These are phyloP conservation scores for Thinopyrum elongatum DNA, from an alignment of 176 grass and related monocot genomes.

Conservation along the genomic window DNA sequence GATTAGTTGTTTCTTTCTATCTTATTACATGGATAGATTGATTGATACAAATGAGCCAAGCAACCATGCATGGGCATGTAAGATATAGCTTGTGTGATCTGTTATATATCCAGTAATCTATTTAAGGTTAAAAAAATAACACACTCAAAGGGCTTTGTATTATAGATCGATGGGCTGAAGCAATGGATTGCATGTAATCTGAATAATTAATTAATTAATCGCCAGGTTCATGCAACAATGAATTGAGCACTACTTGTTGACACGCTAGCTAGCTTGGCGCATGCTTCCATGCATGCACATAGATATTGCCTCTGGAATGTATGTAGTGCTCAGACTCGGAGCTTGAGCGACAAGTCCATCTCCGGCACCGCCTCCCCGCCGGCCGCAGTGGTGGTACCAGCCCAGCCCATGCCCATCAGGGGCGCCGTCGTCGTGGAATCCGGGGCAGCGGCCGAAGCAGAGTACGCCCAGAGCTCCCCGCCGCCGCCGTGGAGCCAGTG, in stretches of 20 bases:
- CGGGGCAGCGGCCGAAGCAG: not conserved
- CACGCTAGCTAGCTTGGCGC: too few relatives aligned
- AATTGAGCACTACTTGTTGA: not conserved
- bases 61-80: too few relatives aligned
- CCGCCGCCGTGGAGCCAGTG: not conserved
- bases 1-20: too few relatives aligned
- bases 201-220: not conserved
- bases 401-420: not conserved
- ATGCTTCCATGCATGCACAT: not conserved
- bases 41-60: too few relatives aligned
- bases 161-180: not conserved
- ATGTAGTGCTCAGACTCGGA: slow-evolving; percentile 35
- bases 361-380: slow-evolving; percentile 25
- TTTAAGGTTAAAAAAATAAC: too few relatives aligned
- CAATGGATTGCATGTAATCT: not conserved
- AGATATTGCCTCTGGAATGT: not conserved
- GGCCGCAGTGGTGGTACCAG: not conserved
- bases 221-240: not conserved
- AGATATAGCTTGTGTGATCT: too few relatives aligned
- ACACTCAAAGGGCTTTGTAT: too few relatives aligned
- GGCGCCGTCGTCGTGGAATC: not conserved
- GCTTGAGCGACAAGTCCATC: slow-evolving; percentile 56
- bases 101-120: too few relatives aligned
- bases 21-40: too few relatives aligned
- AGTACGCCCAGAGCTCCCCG: not conserved